phyloP scores from a whole-genome alignment of 495 filamentous ascomycete species.

The Penicillium maclennaniae region DNA sequence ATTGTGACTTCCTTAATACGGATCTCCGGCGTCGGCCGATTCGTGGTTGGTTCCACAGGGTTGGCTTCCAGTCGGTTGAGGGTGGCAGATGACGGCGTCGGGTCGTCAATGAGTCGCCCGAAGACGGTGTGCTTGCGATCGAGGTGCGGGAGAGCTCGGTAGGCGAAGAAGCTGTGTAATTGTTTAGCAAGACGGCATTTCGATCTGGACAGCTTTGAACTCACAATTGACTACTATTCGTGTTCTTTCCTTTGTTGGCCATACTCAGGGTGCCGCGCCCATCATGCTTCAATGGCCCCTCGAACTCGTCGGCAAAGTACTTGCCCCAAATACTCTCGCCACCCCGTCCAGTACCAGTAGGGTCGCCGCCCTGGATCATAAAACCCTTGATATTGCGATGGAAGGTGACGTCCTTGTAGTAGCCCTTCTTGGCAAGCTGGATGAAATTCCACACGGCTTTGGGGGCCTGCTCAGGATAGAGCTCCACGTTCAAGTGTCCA shows the following conservation, averaged over 20 bases:
- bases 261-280: constrained; percentile 77
- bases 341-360: constrained; percentile 71
- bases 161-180: constrained; percentile 68
- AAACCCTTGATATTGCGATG: constrained; percentile 93
- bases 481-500: constrained; percentile 80
- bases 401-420: constrained; percentile 78
- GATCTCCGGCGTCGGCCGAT: constrained; percentile 70
- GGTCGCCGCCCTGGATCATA: constrained; percentile 92
- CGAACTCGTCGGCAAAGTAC: constrained; percentile 88
- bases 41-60: constrained; percentile 60
- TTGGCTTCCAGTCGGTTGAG: constrained; percentile 69
- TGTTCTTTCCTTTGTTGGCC: constrained; percentile 98
- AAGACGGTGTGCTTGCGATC: constrained; percentile 98
- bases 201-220: constrained; percentile 6
- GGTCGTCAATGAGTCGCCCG: constrained; percentile 73
- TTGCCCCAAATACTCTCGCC: constrained; percentile 85
- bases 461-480: constrained; percentile 87
- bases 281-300: constrained; percentile 80
- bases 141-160: constrained; percentile 75
- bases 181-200: constrained; percentile 5
- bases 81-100: constrained; percentile 55
- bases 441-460: constrained; percentile 97
- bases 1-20: constrained; percentile 78
- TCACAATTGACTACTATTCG: constrained; percentile 86
- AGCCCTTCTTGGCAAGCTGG: constrained; percentile 79